Evolutionary conservation across 257 asterid species (phyloP).

Genomic region (Nicotiana tabacum): DNA sequence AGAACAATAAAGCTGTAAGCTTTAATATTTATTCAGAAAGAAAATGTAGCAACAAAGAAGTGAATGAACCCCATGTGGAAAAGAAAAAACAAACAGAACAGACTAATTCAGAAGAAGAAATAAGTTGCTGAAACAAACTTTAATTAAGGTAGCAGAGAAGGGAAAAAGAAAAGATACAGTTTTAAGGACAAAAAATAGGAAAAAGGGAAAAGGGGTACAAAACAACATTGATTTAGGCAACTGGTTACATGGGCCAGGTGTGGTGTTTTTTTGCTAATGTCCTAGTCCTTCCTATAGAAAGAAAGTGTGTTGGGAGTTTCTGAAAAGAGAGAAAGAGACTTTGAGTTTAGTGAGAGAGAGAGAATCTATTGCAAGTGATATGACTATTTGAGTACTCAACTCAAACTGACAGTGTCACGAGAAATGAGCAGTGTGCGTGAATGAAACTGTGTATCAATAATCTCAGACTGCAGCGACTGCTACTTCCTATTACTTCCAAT

Average conservation of each 20-base stretch:
- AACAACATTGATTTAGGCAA: slow-evolving; percentile 30
- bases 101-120: neutral
- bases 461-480: slow-evolving; percentile 14
- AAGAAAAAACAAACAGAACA: neutral
- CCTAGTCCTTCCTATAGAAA: neutral
- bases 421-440: slow-evolving; percentile 51
- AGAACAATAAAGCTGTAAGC: neutral
- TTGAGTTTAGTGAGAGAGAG: neutral
- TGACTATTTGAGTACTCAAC: slow-evolving; percentile 7
- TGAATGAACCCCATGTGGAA: neutral
- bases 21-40: neutral
- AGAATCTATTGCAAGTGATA: slow-evolving; percentile 3
- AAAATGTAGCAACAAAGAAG: no score
- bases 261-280: slow-evolving; percentile 28
- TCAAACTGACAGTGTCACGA: slow-evolving; percentile 41
- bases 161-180: neutral
- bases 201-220: slow-evolving; percentile 26
- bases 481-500: neutral
- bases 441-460: slow-evolving; percentile 20
- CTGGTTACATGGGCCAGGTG: slow-evolving; percentile 73
- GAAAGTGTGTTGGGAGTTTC: neutral
- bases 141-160: slow-evolving; percentile 11
- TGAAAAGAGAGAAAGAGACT: neutral
- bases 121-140: neutral
- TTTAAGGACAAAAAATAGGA: slow-evolving; percentile 12